These are phyloP conservation scores for Aphanomyces astaci DNA, from an alignment of 352 stramenopile genomes.

Conservation along the genomic window DNA sequence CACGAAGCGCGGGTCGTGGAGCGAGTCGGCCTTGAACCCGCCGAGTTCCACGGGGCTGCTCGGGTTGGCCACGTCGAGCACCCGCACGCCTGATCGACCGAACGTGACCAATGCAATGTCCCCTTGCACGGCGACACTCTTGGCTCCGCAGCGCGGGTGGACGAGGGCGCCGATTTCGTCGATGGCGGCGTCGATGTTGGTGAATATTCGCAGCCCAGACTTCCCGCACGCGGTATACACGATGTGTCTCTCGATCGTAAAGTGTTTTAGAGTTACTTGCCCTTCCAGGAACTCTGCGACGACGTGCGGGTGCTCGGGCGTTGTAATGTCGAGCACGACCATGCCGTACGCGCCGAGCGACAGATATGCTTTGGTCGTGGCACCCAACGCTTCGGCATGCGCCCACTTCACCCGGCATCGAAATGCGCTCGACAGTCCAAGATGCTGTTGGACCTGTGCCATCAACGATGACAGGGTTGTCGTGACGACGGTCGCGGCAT, in stretches of 20 bases:
- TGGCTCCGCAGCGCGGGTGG: constrained; percentile 11
- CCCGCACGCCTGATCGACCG: constrained; percentile 16
- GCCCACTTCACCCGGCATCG: constrained; percentile 20
- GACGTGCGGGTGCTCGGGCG: constrained; percentile 1
- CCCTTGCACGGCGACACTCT: constrained; percentile 19
- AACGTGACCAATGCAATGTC: constrained; percentile 23
- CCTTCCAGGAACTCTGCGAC: constrained; percentile 19
- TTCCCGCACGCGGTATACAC: constrained; percentile 21
- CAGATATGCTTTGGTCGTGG: constrained; percentile 14
- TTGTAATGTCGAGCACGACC: constrained; percentile 14
- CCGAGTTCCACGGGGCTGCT: constrained; percentile 20
- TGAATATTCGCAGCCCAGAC: constrained; percentile 23
- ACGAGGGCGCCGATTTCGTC: constrained; percentile 22
- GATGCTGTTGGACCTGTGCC: neutral
- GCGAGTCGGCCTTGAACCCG: constrained; percentile 19
- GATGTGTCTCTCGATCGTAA: constrained; percentile 17
- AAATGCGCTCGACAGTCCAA: neutral
- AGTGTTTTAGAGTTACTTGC: constrained; percentile 21
- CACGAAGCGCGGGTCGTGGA: constrained; percentile 15
- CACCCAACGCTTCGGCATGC: constrained; percentile 4
- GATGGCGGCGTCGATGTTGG: constrained; percentile 21
- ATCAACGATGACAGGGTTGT: neutral
- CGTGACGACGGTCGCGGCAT: neutral
- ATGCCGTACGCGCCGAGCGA: constrained; percentile 13
- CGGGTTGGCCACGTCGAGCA: constrained; percentile 17